A percentile compares a stretch with the other conserved stretches of the same genome.
Evolutionary conservation across 331 rosid species (phyloP).

Genomic region (Rosa hybrid): DNA sequence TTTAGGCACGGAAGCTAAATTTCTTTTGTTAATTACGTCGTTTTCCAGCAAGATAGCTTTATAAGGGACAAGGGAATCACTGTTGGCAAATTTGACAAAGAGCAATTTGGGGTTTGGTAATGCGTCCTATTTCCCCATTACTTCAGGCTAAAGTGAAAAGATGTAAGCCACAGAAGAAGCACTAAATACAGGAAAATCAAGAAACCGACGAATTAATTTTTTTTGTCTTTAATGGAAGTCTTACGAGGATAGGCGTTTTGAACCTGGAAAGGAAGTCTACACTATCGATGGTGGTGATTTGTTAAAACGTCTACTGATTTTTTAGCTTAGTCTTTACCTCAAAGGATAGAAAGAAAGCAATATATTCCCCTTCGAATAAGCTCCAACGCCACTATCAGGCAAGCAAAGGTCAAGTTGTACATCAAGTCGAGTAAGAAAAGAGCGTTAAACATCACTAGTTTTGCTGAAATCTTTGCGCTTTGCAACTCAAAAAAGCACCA

Average conservation of each 20-base stretch:
- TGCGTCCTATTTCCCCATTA: slow-evolving; percentile 53
- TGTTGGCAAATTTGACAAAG: slow-evolving; percentile 23
- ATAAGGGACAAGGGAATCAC: slow-evolving; percentile 15
- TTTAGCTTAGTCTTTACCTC: slow-evolving; percentile 71
- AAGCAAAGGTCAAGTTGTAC: slow-evolving; percentile 32
- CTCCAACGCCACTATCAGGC: slow-evolving; percentile 70
- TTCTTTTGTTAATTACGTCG: neutral
- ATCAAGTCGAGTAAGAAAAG: slow-evolving; percentile 10
- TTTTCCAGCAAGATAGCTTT: slow-evolving; percentile 25
- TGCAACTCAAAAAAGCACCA: neutral
- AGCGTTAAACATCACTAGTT: neutral
- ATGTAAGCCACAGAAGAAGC: slow-evolving; percentile 27
- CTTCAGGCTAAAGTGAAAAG: slow-evolving; percentile 70
- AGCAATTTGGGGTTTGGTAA: slow-evolving; percentile 48
- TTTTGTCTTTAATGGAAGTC: neutral
- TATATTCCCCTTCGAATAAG: slow-evolving; percentile 50
- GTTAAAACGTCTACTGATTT: slow-evolving; percentile 36
- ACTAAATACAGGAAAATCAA: slow-evolving; percentile 10
- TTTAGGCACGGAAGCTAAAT: neutral
- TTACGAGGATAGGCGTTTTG: slow-evolving; percentile 31
- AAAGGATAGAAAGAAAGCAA: slow-evolving; percentile 47
- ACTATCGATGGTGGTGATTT: slow-evolving; percentile 12
- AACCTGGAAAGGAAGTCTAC: slow-evolving; percentile 19
- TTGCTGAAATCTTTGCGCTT: slow-evolving; percentile 30
- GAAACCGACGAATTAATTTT: neutral